Evolutionary conservation across 2,329 filamentous ascomycete species (phyloP), one percentile per base, ranked within the genome.

Genomic region (Byssothecium circinans): DNA sequence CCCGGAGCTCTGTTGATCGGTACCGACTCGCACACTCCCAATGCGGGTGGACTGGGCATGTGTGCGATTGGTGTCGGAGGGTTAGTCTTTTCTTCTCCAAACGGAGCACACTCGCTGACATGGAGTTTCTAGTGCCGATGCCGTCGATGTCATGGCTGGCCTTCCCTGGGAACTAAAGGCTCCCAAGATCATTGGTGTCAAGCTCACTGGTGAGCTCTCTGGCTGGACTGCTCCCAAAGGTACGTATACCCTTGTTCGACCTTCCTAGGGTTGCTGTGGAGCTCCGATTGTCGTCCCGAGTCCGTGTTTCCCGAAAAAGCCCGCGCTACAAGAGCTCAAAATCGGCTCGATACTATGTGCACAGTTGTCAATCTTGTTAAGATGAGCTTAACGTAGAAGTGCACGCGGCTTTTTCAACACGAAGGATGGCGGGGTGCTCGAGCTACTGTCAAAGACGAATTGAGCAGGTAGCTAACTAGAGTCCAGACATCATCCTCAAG

Each of bases 61-160:
- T 85, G 83, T 67, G 89, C 90, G 51, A 96, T 97, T 70, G 92
- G 91, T 85, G 92, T 96, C 56, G 92, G 94, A 7, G 35, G 8
- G 17, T 20, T 12, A 12, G 15, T n/a, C 4, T 7, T 19, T 17
- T 18, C 18, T 8, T 14, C 18, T 37, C 19, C 17, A 19, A 39
- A 17, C n/a, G n/a, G 7, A 3, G 19, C 10, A 32, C 29, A 7
- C 4, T 22, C 22, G 25, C 23, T 25, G 23, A 25, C 23, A 10
- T 78, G 92, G 94, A 83, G 94, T 92, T 69, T 94, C 97, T 78
- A 94, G 94, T 99, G 75, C 79, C 99, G 66, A 97, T 97, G 94
- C 94, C 18, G 94, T 99, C 2, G 94, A 99, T 75, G 94, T 92
- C 7, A 82, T 99, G 34, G 94, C 96, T 2, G 91, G 95, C 67